phyloP scores from a whole-genome alignment of 176 grass and related monocot genomes.

The Pontederia paniculata region DNA sequence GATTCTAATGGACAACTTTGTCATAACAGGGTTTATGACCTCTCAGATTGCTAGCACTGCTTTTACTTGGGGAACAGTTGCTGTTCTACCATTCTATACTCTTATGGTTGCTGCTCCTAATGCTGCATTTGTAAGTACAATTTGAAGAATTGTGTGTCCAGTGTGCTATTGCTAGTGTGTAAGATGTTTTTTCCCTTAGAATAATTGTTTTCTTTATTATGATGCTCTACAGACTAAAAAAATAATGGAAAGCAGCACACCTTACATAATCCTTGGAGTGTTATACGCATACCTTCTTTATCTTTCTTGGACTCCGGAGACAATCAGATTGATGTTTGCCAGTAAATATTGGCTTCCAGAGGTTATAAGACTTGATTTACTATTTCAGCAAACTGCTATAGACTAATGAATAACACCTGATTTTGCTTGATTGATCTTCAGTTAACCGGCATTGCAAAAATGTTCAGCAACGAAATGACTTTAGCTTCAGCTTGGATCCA shows the following conservation, averaged over 20 bases:
- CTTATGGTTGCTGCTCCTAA: conserved; percentile 95
- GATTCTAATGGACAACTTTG: background rate
- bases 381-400: background rate
- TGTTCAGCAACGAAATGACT: conserved; percentile 89
- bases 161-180: background rate
- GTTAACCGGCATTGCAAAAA: conserved; percentile 61
- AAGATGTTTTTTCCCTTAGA: background rate
- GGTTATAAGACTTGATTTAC: conserved; percentile 26
- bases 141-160: background rate
- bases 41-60: conserved; percentile 74
- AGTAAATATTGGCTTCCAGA: conserved; percentile 97
- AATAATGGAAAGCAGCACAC: conserved; percentile 64
- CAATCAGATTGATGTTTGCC: conserved; percentile 63
- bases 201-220: background rate
- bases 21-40: conserved; percentile 42
- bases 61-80: conserved; percentile 78
- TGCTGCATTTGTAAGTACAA: conserved; percentile 48
- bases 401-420: background rate
- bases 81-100: conserved; percentile 93
- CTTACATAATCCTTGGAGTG: conserved; percentile 54
- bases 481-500: conserved; percentile 95
- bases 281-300: conserved; percentile 84
- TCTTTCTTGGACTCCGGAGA: conserved; percentile 89
- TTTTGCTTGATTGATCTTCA: conserved; percentile 16
- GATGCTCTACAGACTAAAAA: conserved; percentile 49